Evolutionary conservation across 2,329 filamentous ascomycete species (phyloP).

Genomic region (Aspergillus calidoustus): DNA sequence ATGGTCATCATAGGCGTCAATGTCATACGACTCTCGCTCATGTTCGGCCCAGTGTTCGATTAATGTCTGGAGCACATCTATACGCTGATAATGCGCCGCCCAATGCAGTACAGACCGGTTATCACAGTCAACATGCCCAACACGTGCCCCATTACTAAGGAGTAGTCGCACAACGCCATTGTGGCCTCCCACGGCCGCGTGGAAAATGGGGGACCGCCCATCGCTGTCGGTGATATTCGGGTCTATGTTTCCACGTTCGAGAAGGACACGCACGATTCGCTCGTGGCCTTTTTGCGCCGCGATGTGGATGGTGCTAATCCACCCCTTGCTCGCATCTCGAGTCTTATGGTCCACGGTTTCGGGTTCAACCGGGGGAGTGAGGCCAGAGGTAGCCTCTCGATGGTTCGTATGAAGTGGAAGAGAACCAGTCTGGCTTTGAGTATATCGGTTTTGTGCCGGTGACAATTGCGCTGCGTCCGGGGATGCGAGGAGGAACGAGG

Average conservation of each 20-base stretch:
- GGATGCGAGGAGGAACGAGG: not conserved
- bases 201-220: slow-evolving; percentile 1
- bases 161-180: slow-evolving; percentile 4
- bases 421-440: not conserved
- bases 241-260: slow-evolving; percentile 1
- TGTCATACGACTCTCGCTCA: not conserved
- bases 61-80: slow-evolving; percentile 1
- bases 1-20: slow-evolving; percentile 11
- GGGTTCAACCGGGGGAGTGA: not conserved
- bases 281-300: slow-evolving; percentile 13
- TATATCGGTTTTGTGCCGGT: not conserved
- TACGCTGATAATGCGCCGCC: not conserved
- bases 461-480: not conserved
- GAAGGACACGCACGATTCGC: not conserved
- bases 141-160: not conserved
- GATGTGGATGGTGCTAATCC: slow-evolving; percentile 8
- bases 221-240: slow-evolving; percentile 5
- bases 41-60: not conserved
- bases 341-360: not conserved
- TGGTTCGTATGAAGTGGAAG: not conserved
- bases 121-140: not conserved
- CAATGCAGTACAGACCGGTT: slow-evolving; percentile 4
- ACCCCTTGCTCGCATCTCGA: not conserved
- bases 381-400: not conserved
- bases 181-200: slow-evolving; percentile 3